Evolutionary conservation across 441 rosid species (phyloP), one percentile per base, ranked within the genome.

Genomic region (Croton setiger): DNA sequence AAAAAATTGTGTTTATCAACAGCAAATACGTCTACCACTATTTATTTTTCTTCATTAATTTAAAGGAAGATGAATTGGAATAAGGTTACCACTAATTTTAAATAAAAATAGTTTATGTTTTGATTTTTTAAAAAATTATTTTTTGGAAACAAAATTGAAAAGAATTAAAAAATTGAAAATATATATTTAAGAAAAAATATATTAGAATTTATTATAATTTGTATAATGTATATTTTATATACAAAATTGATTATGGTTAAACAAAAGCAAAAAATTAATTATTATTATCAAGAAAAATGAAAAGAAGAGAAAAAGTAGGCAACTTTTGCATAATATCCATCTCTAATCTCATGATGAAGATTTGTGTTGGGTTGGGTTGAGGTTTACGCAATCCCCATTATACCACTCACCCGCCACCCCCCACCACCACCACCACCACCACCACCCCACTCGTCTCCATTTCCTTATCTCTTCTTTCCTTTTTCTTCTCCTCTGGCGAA

Each of bases 331-430:
- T 67, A 58, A 54, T 62, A 20, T 36, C 11, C 0, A 35, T 18
- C 31, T 27, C 31, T 27, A 27, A 21, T 18, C 15, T 47, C 36
- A 67, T 67, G 52, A 78, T 81, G 73, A 51, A 75, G 3, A 64
- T 74, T 77, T 59, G 80, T 63, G 51, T 66, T 79, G 76, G 83
- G 84, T 84, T 83, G 80, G 83, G 84, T 84, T 83, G 81, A 77
- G 80, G 79, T 79, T 72, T 74, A 75, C 84, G 77, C 80, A 70
- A 83, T 57, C 76, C 76, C 83, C 79, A 78, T 79, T 67, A 68
- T 57, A 51, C 61, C 69, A 60, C 11, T 49, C 54, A n/a, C 20
- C 66, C 37, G 31, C 69, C 63, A 64, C 31, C 31, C 2, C 31
- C 31, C 2, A 27, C 31, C 31, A 27, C 31, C 31, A 27, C 1